Conservation (phyloP, 1,139 yeast genomes). For the Entelexis paramagnoliae region DNA sequence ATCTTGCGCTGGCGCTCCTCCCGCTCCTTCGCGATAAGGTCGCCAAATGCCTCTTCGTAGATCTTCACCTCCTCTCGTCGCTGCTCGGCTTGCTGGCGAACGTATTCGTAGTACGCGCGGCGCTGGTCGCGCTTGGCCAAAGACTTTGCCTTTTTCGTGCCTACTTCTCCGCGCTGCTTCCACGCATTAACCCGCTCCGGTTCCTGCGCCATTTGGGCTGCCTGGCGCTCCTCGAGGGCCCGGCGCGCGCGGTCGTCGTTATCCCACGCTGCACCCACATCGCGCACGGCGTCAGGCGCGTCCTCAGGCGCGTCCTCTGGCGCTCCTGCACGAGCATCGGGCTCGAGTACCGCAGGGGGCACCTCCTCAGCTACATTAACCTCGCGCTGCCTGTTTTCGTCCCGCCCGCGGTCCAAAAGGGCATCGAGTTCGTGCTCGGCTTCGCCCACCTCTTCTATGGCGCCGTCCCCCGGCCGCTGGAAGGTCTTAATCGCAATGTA, state of each 20-base stretch:
- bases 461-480: background rate
- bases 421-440: constrained; percentile 5
- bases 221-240: constrained; percentile 22
- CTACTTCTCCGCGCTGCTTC: constrained; percentile 26
- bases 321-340: background rate
- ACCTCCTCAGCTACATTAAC: background rate
- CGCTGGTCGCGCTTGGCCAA: constrained; percentile 29
- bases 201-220: constrained; percentile 17
- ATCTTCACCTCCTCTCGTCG: constrained; percentile 23
- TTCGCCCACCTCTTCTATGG: constrained; percentile 9
- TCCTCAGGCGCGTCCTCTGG: background rate
- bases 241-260: constrained; percentile 21
- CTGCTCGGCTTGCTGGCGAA: constrained; percentile 28
- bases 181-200: constrained; percentile 22
- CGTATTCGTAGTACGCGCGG: constrained; percentile 30
- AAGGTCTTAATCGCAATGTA: background rate
- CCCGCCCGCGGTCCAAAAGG: background rate
- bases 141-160: constrained; percentile 30
- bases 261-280: constrained; percentile 16
- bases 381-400: background rate
- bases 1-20: constrained; percentile 24
- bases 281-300: background rate
- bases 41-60: constrained; percentile 28
- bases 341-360: too few species aligned
- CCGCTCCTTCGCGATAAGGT: constrained; percentile 27